These are phyloP conservation scores for Colletotrichum sp. DNA, from an alignment of 2,329 filamentous ascomycete genomes.

Conservation along the genomic window DNA sequence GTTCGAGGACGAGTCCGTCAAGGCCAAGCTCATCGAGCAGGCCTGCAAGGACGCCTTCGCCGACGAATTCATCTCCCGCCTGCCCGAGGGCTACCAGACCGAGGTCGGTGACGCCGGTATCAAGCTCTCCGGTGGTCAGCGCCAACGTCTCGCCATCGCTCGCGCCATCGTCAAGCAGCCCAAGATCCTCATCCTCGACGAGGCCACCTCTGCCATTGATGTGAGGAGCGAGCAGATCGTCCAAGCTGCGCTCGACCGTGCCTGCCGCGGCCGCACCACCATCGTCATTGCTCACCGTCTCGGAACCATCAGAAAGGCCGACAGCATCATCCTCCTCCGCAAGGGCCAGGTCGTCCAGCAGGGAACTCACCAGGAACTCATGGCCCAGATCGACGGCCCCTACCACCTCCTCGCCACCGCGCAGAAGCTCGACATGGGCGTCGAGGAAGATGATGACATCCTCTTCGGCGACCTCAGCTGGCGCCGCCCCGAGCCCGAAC, in stretches of 20 bases:
- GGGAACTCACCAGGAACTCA: slow-evolving; percentile 61
- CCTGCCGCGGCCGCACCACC: slow-evolving; percentile 60
- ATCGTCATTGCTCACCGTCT: slow-evolving; percentile 63
- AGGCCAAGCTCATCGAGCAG: slow-evolving; percentile 44
- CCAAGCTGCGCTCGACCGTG: slow-evolving; percentile 51
- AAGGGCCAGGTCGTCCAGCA: slow-evolving; percentile 59
- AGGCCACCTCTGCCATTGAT: slow-evolving; percentile 66
- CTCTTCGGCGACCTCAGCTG: slow-evolving; percentile 24
- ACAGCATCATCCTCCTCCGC: slow-evolving; percentile 63
- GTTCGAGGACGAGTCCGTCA: slow-evolving; percentile 40
- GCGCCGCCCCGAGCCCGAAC: slow-evolving; percentile 8
- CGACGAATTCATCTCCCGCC: slow-evolving; percentile 55
- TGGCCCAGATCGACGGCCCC: slow-evolving; percentile 42
- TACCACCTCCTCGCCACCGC: slow-evolving; percentile 49
- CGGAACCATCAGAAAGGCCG: slow-evolving; percentile 57
- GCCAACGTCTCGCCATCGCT: slow-evolving; percentile 64
- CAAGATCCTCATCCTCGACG: slow-evolving; percentile 63
- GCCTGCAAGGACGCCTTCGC: slow-evolving; percentile 59
- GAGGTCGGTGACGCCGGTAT: slow-evolving; percentile 69
- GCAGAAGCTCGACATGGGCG: slow-evolving; percentile 25
- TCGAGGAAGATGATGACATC: slow-evolving; percentile 6
- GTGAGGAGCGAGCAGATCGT: slow-evolving; percentile 60
- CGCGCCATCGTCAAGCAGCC: slow-evolving; percentile 62
- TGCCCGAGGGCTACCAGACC: slow-evolving; percentile 64
- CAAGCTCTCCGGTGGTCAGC: slow-evolving; percentile 70